Conservation (phyloP, 1,284 basidiomycete genomes). For the Cryptococcus hybrid region DNA sequence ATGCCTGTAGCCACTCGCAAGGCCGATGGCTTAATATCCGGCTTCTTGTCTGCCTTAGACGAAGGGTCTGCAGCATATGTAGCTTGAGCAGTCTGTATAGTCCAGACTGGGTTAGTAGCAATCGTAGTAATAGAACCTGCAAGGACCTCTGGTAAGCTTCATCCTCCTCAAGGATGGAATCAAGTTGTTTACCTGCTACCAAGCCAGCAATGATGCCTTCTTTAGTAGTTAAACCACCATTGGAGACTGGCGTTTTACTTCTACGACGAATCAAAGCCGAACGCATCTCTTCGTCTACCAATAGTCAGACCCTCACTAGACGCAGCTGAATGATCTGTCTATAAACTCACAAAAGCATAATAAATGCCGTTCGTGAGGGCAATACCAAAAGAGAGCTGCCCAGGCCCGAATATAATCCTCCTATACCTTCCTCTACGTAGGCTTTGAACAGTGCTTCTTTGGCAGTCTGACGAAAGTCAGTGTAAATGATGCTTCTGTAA, state of each 20-base stretch:
- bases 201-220: conserved; percentile 90
- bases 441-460: conserved; percentile 62
- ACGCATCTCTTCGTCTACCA: conserved; percentile 54
- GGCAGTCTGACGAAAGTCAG: conserved; percentile 19
- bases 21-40: conserved; percentile 60
- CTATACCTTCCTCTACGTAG: conserved; percentile 77
- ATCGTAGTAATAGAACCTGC: conserved; percentile 85
- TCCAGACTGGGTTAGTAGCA: conserved; percentile 94
- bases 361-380: conserved; percentile 83
- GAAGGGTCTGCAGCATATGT: conserved; percentile 52
- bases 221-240: conserved; percentile 69
- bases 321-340: neutral
- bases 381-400: conserved; percentile 84
- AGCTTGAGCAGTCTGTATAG: conserved; percentile 88
- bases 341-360: conserved; percentile 33
- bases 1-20: conserved; percentile 70
- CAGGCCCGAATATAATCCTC: conserved; percentile 85
- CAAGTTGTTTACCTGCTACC: conserved; percentile 64
- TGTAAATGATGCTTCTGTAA: no score
- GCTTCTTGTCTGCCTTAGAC: neutral
- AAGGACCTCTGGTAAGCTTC: conserved; percentile 46
- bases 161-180: conserved; percentile 56
- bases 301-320: neutral
- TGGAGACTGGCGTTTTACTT: conserved; percentile 48
- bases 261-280: conserved; percentile 53